Conservation (phyloP, 352 stramenopile genomes). For the Phytopythium litorale region DNA sequence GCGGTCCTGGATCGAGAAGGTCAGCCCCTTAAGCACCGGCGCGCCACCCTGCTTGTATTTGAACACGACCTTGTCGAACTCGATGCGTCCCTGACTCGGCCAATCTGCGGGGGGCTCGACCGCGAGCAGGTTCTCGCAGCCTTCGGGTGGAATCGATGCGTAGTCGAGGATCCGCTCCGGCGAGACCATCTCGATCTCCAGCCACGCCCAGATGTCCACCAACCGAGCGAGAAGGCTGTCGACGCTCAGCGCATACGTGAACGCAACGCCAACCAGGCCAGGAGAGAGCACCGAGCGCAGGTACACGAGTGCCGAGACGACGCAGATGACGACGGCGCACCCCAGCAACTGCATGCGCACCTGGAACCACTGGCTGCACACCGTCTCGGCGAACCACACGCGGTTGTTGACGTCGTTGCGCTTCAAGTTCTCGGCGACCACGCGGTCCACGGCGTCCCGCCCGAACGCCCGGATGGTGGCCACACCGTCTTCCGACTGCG, state of each 20-base stretch:
- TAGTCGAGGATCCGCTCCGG: constrained; percentile 48
- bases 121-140: constrained; percentile 3
- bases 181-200: constrained; percentile 45
- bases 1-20: constrained; percentile 46
- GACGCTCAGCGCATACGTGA: constrained; percentile 86
- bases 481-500: constrained; percentile 23
- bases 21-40: constrained; percentile 46
- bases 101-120: constrained; percentile 22
- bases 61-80: constrained; percentile 75
- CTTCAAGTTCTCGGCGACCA: constrained; percentile 15
- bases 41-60: constrained; percentile 59
- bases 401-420: constrained; percentile 25
- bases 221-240: constrained; percentile 17
- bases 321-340: constrained; percentile 24
- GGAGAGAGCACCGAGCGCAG: constrained; percentile 31
- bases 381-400: constrained; percentile 24
- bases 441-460: constrained; percentile 8
- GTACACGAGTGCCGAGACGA: constrained; percentile 32
- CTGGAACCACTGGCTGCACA: constrained; percentile 33
- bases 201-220: constrained; percentile 20
- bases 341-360: constrained; percentile 44
- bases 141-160: constrained; percentile 23
- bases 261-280: constrained; percentile 75
- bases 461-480: constrained; percentile 36
- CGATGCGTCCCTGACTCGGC: constrained; percentile 62